phyloP scores from a whole-genome alignment of 495 filamentous ascomycete genomes.

The Hypoxylon intermedium region DNA sequence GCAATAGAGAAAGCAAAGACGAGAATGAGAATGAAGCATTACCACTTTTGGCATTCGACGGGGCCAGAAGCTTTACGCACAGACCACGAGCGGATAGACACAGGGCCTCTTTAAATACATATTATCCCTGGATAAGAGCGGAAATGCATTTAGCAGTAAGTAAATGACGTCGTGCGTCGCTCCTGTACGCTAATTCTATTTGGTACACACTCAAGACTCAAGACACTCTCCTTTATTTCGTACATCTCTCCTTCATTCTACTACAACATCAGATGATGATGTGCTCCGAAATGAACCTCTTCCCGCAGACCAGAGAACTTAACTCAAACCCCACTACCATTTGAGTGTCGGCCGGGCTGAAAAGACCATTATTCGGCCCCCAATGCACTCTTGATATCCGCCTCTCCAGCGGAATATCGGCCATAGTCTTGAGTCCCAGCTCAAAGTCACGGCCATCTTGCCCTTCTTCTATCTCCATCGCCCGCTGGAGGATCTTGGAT shows the following conservation, averaged over 20 bases:
- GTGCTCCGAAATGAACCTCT: too few relatives aligned
- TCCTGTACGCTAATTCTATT: too few relatives aligned
- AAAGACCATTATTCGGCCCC: conserved; percentile 15
- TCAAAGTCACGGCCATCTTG: neutral
- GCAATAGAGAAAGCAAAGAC: too few relatives aligned
- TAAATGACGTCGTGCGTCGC: too few relatives aligned
- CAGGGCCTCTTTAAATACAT: neutral
- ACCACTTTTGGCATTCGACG: too few relatives aligned
- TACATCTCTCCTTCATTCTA: too few relatives aligned
- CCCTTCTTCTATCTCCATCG: conserved; percentile 41
- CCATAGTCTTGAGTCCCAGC: neutral
- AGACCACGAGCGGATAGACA: neutral
- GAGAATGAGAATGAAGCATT: too few relatives aligned
- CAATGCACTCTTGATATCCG: neutral
- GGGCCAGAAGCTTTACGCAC: neutral
- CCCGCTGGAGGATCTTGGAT: conserved; percentile 40
- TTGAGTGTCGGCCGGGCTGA: neutral
- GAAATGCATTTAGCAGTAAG: too few relatives aligned
- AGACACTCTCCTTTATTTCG: too few relatives aligned
- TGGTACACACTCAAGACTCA: too few relatives aligned
- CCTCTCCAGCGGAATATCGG: conserved; percentile 3
- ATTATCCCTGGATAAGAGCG: too few relatives aligned
- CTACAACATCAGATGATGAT: neutral
- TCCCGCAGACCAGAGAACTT: neutral
- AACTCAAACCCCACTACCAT: neutral